These are phyloP conservation scores for Fusarium sp. DNA, from an alignment of 2,329 filamentous ascomycete species.

Conservation along the genomic window DNA sequence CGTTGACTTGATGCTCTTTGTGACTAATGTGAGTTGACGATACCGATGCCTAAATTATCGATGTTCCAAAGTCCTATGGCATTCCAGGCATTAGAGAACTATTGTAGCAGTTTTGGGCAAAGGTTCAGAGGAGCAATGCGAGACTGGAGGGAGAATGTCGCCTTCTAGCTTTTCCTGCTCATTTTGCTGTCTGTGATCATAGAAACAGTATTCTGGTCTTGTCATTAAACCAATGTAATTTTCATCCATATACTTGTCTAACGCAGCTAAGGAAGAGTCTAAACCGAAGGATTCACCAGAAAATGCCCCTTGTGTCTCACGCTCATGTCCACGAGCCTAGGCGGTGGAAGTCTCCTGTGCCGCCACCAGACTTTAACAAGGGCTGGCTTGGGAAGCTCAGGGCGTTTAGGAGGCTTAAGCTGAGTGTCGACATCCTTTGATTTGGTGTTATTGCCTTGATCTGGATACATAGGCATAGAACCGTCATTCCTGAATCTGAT, in stretches of 20 bases:
- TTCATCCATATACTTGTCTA: neutral
- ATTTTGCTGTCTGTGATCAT: neutral
- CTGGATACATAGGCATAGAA: too few species aligned
- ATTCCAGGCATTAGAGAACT: neutral
- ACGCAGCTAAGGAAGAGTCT: neutral
- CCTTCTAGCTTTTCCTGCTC: too few species aligned
- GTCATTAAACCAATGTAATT: neutral
- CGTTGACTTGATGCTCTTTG: neutral
- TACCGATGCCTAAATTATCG: neutral
- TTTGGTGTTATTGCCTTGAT: too few species aligned
- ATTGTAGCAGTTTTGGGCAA: neutral
- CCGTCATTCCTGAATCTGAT: neutral
- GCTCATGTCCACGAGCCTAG: too few species aligned
- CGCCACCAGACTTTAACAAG: neutral
- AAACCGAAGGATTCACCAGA: too few species aligned
- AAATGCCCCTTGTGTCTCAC: too few species aligned
- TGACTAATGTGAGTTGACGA: neutral
- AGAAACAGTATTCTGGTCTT: neutral
- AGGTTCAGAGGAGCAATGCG: too few species aligned
- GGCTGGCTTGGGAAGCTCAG: neutral
- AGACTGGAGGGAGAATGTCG: too few species aligned
- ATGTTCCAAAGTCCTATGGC: neutral
- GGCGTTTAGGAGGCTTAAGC: neutral
- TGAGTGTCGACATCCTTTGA: neutral
- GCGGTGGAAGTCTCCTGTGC: neutral